phyloP scores from a whole-genome alignment of 768 basidiomycete genomes.

The Roridomyces roridus region DNA sequence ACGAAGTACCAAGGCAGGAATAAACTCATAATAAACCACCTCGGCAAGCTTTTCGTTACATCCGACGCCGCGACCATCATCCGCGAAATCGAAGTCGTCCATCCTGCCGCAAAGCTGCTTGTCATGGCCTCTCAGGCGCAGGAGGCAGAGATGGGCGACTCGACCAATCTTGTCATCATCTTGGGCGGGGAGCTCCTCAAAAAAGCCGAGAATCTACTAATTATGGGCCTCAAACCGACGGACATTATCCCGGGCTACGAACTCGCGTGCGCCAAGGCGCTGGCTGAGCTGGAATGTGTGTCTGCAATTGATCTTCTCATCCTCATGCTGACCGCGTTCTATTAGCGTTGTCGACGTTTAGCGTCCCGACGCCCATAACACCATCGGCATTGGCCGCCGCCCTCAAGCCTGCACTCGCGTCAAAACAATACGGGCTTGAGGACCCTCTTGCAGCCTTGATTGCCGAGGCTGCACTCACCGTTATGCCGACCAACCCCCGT shows the following conservation, averaged over 20 bases:
- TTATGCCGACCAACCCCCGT: constrained; percentile 88
- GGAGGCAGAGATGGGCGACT: constrained; percentile 98
- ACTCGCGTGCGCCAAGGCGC: constrained; percentile 82
- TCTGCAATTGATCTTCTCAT: constrained; percentile 22
- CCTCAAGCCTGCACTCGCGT: constrained; percentile 90
- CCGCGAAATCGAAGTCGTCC: constrained; percentile 96
- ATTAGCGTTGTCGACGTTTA: constrained; percentile 71
- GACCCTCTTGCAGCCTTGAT: constrained; percentile 82
- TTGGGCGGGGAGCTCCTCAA: constrained; percentile 95
- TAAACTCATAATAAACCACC: constrained; percentile 97
- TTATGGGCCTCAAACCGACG: constrained; percentile 97
- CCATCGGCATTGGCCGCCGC: constrained; percentile 73
- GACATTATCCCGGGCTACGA: constrained; percentile 97
- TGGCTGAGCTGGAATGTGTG: constrained; percentile 91
- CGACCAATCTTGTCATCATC: constrained; percentile 95
- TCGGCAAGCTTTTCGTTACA: constrained; percentile 94
- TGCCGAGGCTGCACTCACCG: constrained; percentile 89
- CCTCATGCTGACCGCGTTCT: constrained; percentile 13
- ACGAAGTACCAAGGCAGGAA: constrained; percentile 72
- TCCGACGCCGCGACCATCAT: constrained; percentile 99
- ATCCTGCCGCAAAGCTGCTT: constrained; percentile 98
- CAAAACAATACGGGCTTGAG: constrained; percentile 97
- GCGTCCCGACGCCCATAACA: constrained; percentile 75
- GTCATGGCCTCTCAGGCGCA: constrained; percentile 99
- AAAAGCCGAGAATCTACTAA: constrained; percentile 87